These are phyloP conservation scores for Coix lacrymajobi DNA, from an alignment of 176 grass and related monocot species.

Conservation along the genomic window DNA sequence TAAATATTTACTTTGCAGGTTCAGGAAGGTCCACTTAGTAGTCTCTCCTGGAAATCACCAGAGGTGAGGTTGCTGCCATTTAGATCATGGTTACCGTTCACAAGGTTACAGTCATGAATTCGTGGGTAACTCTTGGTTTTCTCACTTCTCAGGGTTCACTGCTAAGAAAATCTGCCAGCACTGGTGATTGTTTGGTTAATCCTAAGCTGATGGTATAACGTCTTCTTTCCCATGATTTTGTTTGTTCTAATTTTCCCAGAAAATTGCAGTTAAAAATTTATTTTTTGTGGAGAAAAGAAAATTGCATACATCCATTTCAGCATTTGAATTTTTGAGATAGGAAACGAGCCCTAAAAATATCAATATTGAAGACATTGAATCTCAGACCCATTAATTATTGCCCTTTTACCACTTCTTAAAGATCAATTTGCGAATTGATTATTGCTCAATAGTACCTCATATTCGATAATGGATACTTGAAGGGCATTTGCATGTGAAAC, in stretches of 20 bases:
- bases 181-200: constrained; percentile 68
- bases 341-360: not conserved
- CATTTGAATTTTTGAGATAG: not conserved
- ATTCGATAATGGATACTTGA: not conserved
- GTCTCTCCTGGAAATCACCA: constrained; percentile 52
- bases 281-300: not conserved
- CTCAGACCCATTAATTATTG: not conserved
- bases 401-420: not conserved
- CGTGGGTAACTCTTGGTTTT: constrained; percentile 23
- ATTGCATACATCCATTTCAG: not conserved
- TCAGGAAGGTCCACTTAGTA: constrained; percentile 66
- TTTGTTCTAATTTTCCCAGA: not conserved
- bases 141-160: constrained; percentile 64
- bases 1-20: constrained; percentile 31
- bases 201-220: constrained; percentile 68
- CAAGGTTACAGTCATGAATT: not conserved
- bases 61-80: constrained; percentile 48
- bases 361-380: not conserved
- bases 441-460: not conserved
- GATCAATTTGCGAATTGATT: not conserved
- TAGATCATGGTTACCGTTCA: constrained; percentile 18
- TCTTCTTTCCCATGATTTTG: not conserved
- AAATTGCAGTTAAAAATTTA: not conserved
- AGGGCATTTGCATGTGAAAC: not conserved
- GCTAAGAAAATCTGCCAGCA: constrained; percentile 94